Evolutionary conservation across 2,329 filamentous ascomycete genomes (phyloP).

Genomic region (Botrytis paeoniae): DNA sequence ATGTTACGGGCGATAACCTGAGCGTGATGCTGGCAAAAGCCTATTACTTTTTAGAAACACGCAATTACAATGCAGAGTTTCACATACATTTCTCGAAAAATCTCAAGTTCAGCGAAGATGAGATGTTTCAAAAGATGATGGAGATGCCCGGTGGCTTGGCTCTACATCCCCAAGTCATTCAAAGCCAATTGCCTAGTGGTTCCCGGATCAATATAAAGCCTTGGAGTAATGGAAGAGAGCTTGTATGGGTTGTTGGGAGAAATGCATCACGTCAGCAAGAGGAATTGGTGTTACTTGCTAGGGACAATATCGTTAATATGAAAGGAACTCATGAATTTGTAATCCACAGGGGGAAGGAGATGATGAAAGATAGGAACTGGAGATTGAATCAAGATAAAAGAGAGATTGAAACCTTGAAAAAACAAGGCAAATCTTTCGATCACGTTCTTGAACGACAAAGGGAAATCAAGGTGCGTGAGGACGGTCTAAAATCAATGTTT

Average conservation of each 20-base stretch:
- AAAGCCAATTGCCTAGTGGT: neutral
- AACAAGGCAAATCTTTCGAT: neutral
- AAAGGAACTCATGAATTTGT: neutral
- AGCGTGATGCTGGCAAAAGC: constrained; percentile 1
- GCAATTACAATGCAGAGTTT: neutral
- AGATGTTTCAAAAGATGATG: neutral
- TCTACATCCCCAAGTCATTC: constrained; percentile 11
- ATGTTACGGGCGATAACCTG: neutral
- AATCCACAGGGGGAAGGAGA: neutral
- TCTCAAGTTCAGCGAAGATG: neutral
- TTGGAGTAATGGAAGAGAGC: constrained; percentile 3
- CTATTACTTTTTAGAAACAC: neutral
- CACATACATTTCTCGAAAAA: neutral
- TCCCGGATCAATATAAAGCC: neutral
- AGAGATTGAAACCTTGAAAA: neutral
- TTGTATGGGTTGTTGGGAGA: constrained; percentile 5
- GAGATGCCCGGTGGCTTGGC: neutral
- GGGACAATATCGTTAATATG: neutral
- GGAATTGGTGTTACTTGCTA: neutral
- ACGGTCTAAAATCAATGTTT: neutral
- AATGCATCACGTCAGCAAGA: neutral
- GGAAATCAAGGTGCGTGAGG: neutral
- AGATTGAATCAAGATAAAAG: neutral
- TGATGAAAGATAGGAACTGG: neutral
- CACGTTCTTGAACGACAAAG: constrained; percentile 5